phyloP scores from a whole-genome alignment of 2,329 filamentous ascomycete genomes.

The Microcyclospora tardicrescens region DNA sequence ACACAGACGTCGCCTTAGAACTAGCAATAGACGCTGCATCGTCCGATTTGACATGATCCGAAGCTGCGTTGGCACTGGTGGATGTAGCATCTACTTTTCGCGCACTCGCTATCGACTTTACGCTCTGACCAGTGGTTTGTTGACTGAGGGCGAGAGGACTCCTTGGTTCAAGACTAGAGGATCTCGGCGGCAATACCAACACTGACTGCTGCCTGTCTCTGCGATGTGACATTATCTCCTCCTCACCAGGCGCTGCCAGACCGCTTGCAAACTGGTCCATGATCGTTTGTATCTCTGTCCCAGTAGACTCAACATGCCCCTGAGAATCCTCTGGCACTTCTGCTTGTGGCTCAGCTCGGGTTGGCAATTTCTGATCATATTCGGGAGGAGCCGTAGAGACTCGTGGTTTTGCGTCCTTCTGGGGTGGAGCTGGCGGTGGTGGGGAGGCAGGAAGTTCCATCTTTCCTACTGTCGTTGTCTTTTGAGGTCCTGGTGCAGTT shows the following conservation, averaged over 20 bases:
- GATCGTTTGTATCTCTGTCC: constrained; percentile 84
- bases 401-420: constrained; percentile 15
- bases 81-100: constrained; percentile 1
- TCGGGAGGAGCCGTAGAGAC: constrained; percentile 8
- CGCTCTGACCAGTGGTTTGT: constrained; percentile 13
- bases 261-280: constrained; percentile 89
- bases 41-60: constrained; percentile 12
- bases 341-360: constrained; percentile 11
- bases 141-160: constrained; percentile 13
- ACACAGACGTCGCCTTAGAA: constrained; percentile 34
- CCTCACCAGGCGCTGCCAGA: constrained; percentile 44
- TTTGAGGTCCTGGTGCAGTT: too few species aligned
- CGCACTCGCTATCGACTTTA: neutral
- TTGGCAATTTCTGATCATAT: constrained; percentile 20
- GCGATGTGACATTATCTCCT: constrained; percentile 86
- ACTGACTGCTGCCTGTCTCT: constrained; percentile 72
- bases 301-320: constrained; percentile 25
- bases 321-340: constrained; percentile 38
- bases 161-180: constrained; percentile 68
- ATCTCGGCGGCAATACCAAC: constrained; percentile 64
- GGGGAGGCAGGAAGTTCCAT: constrained; percentile 14
- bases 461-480: constrained; percentile 2
- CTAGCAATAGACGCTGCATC: constrained; percentile 18
- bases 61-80: constrained; percentile 13
- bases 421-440: constrained; percentile 18